Conservation (phyloP, 305 asterid species). For the Fraxinus ornus region DNA sequence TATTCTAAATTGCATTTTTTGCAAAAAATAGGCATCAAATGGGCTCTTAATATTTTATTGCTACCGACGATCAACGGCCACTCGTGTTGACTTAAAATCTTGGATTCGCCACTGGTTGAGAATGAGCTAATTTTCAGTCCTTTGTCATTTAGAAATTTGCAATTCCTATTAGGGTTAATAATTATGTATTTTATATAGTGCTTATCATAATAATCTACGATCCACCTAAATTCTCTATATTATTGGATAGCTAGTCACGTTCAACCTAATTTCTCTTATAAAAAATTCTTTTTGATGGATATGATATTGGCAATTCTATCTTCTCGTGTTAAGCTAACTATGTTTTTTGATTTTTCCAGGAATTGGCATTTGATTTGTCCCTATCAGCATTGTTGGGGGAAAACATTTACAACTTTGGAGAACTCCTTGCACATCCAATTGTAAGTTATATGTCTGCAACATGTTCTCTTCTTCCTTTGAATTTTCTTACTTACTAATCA, state of each 20-base stretch:
- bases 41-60: too few relatives aligned
- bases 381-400: constrained; percentile 94
- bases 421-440: constrained; percentile 96
- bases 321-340: constrained; percentile 3
- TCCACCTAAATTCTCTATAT: neutral
- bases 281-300: constrained; percentile 1
- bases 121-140: neutral
- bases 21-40: too few relatives aligned
- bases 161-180: neutral
- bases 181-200: neutral
- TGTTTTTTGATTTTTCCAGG: constrained; percentile 42
- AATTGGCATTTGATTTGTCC: constrained; percentile 89
- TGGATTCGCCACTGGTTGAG: too few relatives aligned
- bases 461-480: neutral
- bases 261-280: neutral
- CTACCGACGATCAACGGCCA: too few relatives aligned
- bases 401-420: constrained; percentile 93
- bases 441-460: constrained; percentile 44
- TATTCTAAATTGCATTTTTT: too few relatives aligned
- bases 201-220: neutral
- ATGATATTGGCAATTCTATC: constrained; percentile 1
- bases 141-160: constrained; percentile 3
- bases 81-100: too few relatives aligned
- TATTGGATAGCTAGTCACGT: neutral
- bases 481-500: neutral